Evolutionary conservation across 202 grass and related monocot genomes (phyloP).

Genomic region (Tripidium arundinaceum): DNA sequence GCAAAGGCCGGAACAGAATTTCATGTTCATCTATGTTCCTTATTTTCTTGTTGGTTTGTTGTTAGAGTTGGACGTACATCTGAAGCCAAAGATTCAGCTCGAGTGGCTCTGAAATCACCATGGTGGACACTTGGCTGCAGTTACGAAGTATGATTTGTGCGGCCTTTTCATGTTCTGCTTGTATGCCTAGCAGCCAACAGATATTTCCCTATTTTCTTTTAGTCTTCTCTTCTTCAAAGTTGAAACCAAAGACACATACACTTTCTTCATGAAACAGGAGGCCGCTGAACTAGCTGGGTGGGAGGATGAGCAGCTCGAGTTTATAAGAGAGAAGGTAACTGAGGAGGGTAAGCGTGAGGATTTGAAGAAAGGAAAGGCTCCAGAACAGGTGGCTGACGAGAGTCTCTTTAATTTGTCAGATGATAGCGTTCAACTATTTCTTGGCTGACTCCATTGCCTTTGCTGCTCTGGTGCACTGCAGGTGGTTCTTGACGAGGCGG

Average conservation of each 20-base stretch:
- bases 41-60: not conserved
- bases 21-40: not conserved
- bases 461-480: conserved; percentile 6
- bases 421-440: not conserved
- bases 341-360: conserved; percentile 81
- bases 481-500: conserved; percentile 89
- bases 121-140: conserved; percentile 93
- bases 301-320: conserved; percentile 98
- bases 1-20: not conserved
- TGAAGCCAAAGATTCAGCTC: conserved; percentile 88
- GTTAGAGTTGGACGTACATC: conserved; percentile 63
- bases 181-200: not conserved
- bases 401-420: not conserved
- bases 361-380: conserved; percentile 93
- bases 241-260: not conserved
- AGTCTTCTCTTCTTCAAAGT: not conserved
- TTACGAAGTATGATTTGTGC: conserved; percentile 71
- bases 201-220: not conserved
- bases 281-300: conserved; percentile 88
- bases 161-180: not conserved
- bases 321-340: conserved; percentile 80
- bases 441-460: not conserved
- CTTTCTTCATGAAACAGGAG: conserved; percentile 44
- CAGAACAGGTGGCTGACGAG: conserved; percentile 51
- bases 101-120: conserved; percentile 83